These are phyloP conservation scores for Solanum habrochaites DNA, from an alignment of 257 asterid species.

Conservation along the genomic window DNA sequence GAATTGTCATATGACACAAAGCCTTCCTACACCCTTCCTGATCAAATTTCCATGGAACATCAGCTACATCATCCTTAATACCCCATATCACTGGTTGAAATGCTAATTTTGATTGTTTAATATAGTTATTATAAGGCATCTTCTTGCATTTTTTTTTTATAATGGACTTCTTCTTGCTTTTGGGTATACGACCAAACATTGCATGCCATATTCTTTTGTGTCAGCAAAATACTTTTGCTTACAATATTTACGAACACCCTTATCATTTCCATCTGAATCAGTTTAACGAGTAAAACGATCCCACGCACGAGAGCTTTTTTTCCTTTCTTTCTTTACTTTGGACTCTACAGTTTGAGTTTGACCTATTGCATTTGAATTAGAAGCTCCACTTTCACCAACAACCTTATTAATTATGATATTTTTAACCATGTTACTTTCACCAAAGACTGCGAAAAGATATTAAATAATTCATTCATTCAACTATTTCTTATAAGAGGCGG, in stretches of 20 bases:
- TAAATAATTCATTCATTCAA: no score
- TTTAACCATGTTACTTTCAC: background rate
- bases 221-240: background rate
- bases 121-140: background rate
- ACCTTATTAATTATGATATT: background rate
- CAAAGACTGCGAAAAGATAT: background rate
- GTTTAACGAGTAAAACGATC: background rate
- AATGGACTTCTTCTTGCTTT: background rate
- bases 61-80: background rate
- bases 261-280: background rate
- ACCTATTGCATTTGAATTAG: background rate
- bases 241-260: background rate
- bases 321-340: background rate
- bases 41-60: background rate
- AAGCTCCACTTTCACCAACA: background rate
- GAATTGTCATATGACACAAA: background rate
- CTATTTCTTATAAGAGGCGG: background rate
- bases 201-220: background rate
- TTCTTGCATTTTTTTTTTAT: background rate
- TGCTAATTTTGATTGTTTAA: background rate
- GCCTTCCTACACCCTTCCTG: background rate
- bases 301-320: background rate
- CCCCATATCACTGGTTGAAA: background rate
- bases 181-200: background rate
- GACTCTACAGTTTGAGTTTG: background rate